Base-by-base conservation (phyloP, 2,329 filamentous ascomycete species). In the Fusarium agapanthi region DNA sequence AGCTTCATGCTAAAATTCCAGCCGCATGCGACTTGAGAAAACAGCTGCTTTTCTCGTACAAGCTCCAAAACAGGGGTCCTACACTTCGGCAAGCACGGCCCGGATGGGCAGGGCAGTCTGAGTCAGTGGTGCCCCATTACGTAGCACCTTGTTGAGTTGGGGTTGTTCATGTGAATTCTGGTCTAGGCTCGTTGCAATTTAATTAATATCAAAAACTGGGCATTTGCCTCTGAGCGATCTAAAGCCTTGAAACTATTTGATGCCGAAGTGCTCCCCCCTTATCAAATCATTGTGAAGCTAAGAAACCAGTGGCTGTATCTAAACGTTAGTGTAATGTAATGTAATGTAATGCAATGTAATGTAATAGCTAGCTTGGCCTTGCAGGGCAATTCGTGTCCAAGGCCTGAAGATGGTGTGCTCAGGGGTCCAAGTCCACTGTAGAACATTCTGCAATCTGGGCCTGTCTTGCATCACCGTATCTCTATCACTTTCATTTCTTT, bases 31-130 rank as follows among this genome's bases (percentile, higher is more conserved):
- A 24, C 8, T 26, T 62, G 9, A 14, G 18, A 20, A 28, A 30
- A n/a, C 53, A 62, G 34, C 41, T 62, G 24, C 60, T 62, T 35
- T 34, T 47, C 60, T 47, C 22, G 60, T 62, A 62, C 60, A 62
- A 62, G 60, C 60, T 62, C 15, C 10, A 59, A 38, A 37, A 24
- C 53, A 28, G 53, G 60, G 53, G 60, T 40, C 34, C 15, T 37
- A 7, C 37, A 22, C 22, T n/a, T 57, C 34, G 53, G 41, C 35
- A 32, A 28, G 8, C 41, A 28, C 50, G 20, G 40, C 51, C 51
- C 51, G 51, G 28, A 45, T 43, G n/a, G 16, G 22, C 47, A 50
- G n/a, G n/a, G n/a, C n/a, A n/a, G n/a, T n/a, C n/a, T n/a, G n/a
- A n/a, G 38, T 40, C 24, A 44, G 18, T 44, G 24, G 16, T 12